phyloP scores from a whole-genome alignment of 139 green algal genomes.

The Chlorella sp. region DNA sequence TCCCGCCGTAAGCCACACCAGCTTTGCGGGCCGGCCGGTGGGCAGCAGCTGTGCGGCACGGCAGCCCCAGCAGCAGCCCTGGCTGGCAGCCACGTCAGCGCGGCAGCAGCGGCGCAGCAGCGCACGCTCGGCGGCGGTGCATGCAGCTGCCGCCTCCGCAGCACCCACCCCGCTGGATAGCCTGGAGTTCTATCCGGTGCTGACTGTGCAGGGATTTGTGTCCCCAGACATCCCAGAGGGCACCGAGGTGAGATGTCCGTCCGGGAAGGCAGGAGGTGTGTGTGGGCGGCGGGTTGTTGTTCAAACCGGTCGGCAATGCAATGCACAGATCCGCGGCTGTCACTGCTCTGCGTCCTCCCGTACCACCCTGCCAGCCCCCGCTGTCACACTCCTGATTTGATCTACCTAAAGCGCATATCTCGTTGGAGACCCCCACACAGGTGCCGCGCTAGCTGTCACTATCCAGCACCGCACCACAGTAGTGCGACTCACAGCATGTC shows the following conservation, averaged over 20 bases:
- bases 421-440: too few species aligned
- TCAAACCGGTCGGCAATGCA: not conserved
- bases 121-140: not conserved
- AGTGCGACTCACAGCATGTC: too few species aligned
- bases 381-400: too few species aligned
- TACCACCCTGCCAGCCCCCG: too few species aligned
- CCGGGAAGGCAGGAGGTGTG: not conserved
- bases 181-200: constrained; percentile 1
- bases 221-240: constrained; percentile 11
- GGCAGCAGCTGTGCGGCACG: not conserved
- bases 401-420: too few species aligned
- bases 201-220: constrained; percentile 22
- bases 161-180: not conserved
- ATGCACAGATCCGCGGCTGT: not conserved
- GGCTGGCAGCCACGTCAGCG: not conserved
- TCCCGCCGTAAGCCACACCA: not conserved
- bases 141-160: not conserved
- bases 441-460: too few species aligned
- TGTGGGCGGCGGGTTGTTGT: not conserved
- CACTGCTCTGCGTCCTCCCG: not conserved
- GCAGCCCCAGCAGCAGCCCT: not conserved
- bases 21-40: not conserved
- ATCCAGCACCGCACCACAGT: too few species aligned
- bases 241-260: not conserved
- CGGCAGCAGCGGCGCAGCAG: not conserved